Conservation (phyloP, 208 protist genomes). For the Trypanosoma cruzi region DNA sequence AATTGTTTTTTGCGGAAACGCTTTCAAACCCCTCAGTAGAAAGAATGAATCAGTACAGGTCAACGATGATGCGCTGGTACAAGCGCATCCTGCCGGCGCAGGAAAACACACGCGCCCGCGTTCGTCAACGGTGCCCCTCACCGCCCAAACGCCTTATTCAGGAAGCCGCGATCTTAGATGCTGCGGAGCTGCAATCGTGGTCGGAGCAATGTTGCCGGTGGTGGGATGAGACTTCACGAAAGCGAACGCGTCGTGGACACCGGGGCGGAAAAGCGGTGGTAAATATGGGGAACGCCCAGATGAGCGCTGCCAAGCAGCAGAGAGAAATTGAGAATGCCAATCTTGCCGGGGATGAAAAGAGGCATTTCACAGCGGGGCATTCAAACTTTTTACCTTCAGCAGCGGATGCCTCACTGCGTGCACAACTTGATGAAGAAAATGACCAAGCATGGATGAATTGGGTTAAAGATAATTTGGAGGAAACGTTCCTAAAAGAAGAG, state of each 20-base stretch:
- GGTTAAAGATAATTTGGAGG: too few relatives aligned
- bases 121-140: slow-evolving; percentile 3
- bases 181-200: slow-evolving; percentile 2
- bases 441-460: too few relatives aligned
- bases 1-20: slow-evolving; percentile 36
- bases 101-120: not conserved
- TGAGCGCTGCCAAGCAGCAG: too few relatives aligned
- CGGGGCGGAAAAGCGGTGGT: slow-evolving; percentile 9
- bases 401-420: too few relatives aligned
- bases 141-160: not conserved
- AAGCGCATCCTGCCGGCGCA: not conserved
- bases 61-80: slow-evolving; percentile 14
- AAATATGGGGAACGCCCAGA: too few relatives aligned
- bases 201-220: slow-evolving; percentile 4
- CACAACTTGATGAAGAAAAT: too few relatives aligned
- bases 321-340: too few relatives aligned
- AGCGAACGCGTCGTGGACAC: slow-evolving; percentile 14
- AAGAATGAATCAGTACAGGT: slow-evolving; percentile 43
- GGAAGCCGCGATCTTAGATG: not conserved
- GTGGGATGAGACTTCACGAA: slow-evolving; percentile 20
- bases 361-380: too few relatives aligned
- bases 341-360: too few relatives aligned
- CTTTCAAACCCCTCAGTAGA: slow-evolving; percentile 46
- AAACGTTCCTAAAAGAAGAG: too few relatives aligned
- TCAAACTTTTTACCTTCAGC: too few relatives aligned